A percentile compares a stretch with the other conserved stretches of the same genome.
Conservation (phyloP, 495 filamentous ascomycete species). For the Aspergillus hancockii region DNA sequence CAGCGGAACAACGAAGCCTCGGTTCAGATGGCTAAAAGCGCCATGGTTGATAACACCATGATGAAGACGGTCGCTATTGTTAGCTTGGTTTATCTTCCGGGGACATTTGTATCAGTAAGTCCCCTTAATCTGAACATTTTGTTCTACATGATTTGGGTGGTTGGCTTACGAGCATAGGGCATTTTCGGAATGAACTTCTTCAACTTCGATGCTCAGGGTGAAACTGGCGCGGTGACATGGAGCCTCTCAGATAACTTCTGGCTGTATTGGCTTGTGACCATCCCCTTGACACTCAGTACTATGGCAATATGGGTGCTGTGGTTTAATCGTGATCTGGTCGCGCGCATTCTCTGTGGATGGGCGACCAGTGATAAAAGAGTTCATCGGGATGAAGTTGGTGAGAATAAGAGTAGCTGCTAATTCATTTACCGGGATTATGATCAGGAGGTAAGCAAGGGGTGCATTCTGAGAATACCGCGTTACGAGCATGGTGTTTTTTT, state of each 20-base stretch:
- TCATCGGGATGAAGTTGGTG: background rate
- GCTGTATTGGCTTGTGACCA: conserved; percentile 6
- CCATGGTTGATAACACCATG: conserved; percentile 1
- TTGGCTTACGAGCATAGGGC: background rate
- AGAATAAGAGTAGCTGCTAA: no score
- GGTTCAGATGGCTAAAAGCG: background rate
- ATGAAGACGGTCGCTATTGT: conserved; percentile 10
- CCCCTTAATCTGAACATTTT: no score
- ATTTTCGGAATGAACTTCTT: conserved; percentile 11
- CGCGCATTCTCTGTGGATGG: background rate
- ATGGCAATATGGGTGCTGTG: background rate
- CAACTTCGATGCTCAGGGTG: background rate
- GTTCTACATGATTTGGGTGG: no score
- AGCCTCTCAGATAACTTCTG: conserved; percentile 1
- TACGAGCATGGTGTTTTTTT: no score
- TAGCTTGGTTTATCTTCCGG: conserved; percentile 8
- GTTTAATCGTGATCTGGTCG: background rate
- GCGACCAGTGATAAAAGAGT: background rate
- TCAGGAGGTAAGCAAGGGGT: no score
- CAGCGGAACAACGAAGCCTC: background rate
- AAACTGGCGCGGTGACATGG: background rate
- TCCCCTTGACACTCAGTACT: background rate
- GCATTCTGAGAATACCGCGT: no score
- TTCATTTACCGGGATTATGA: no score
- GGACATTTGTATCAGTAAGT: conserved; percentile 11